Conservation (phyloP, 208 protist species). For the Jaenimonas drosophilae region DNA sequence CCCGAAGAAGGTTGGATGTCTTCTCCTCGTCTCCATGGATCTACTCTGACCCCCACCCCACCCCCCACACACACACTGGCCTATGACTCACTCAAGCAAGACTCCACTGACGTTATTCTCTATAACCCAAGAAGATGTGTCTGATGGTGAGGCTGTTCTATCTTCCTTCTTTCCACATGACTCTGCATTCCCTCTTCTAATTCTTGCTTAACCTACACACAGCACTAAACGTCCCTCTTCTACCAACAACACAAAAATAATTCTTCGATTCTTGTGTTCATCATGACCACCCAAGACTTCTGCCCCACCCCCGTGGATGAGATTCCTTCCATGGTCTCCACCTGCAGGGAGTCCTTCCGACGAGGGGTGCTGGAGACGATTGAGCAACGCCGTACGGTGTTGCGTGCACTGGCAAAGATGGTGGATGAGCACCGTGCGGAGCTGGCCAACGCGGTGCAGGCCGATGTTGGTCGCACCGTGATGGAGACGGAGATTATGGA, state of each 20-base stretch:
- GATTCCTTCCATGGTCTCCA: constrained; percentile 11
- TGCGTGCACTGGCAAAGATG: constrained; percentile 33
- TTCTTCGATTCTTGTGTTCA: too few relatives aligned
- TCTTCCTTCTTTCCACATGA: too few relatives aligned
- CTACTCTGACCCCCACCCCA: too few relatives aligned
- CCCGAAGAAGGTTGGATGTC: background rate
- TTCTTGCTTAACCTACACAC: too few relatives aligned
- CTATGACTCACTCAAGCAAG: too few relatives aligned
- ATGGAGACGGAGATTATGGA: constrained; percentile 20
- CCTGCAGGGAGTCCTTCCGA: constrained; percentile 10
- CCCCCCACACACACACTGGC: too few relatives aligned
- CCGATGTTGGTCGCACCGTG: constrained; percentile 21
- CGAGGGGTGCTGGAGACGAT: constrained; percentile 7
- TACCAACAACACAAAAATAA: too few relatives aligned
- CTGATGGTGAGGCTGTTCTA: too few relatives aligned
- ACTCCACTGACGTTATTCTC: too few relatives aligned
- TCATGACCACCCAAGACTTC: background rate
- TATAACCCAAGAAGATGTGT: too few relatives aligned
- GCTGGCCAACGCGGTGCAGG: constrained; percentile 23
- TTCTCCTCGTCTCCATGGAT: constrained; percentile 1
- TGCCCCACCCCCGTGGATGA: constrained; percentile 12
- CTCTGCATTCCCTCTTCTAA: too few relatives aligned
- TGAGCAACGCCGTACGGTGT: constrained; percentile 16
- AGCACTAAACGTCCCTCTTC: too few relatives aligned
- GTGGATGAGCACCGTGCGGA: constrained; percentile 52